These are phyloP conservation scores for Pichia membranifaciens DNA, from an alignment of 805 yeast genomes.

Conservation along the genomic window DNA sequence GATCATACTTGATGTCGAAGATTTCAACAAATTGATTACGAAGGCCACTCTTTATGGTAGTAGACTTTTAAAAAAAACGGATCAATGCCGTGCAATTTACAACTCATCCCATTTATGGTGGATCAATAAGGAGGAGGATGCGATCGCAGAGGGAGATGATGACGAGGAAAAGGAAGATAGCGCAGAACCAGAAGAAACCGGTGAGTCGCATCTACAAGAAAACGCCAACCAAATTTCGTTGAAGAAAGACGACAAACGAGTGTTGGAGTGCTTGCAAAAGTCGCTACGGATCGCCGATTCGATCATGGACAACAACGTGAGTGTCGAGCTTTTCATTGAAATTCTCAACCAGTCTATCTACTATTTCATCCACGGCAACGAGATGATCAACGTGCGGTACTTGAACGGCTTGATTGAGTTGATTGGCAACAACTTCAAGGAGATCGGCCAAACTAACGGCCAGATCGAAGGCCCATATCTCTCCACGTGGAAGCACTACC, in stretches of 20 bases:
- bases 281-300: conserved; percentile 88
- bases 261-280: conserved; percentile 85
- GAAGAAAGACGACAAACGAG: conserved; percentile 54
- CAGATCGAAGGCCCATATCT: conserved; percentile 20
- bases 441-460: conserved; percentile 12
- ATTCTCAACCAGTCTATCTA: conserved; percentile 81
- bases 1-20: conserved; percentile 40
- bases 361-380: conserved; percentile 77
- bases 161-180: conserved; percentile 24
- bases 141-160: conserved; percentile 7
- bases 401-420: conserved; percentile 83
- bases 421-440: conserved; percentile 56
- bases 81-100: conserved; percentile 89
- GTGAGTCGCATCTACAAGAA: background rate
- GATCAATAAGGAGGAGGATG: conserved; percentile 56
- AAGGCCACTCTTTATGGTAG: conserved; percentile 85
- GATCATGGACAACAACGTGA: conserved; percentile 74
- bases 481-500: conserved; percentile 49
- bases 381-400: conserved; percentile 62
- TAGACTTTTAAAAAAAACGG: conserved; percentile 82
- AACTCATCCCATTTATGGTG: conserved; percentile 91
- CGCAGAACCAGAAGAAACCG: background rate
- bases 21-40: conserved; percentile 76
- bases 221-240: conserved; percentile 20
- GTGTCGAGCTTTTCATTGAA: conserved; percentile 81